Evolutionary conservation across 2,329 filamentous ascomycete genomes (phyloP).

Genomic region (Diaporthe sp.): DNA sequence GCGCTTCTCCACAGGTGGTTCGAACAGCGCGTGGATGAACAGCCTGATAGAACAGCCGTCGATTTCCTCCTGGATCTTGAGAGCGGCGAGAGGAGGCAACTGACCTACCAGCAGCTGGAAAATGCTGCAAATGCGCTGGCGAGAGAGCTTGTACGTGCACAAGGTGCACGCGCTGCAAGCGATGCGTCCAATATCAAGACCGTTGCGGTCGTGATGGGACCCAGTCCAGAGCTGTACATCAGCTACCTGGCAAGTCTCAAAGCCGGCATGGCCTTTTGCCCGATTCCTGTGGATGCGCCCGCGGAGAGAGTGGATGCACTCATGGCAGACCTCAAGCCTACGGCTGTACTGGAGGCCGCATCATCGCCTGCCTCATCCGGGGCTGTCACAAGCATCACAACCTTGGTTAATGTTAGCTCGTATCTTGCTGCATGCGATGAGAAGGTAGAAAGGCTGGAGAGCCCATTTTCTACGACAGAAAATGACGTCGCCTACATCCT

Average conservation of each 20-base stretch:
- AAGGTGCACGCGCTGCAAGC: constrained; percentile 9
- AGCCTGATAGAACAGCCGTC: constrained; percentile 21
- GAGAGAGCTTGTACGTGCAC: constrained; percentile 14
- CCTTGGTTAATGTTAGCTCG: neutral
- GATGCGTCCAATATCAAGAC: constrained; percentile 13
- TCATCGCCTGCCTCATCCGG: constrained; percentile 2
- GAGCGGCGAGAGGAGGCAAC: constrained; percentile 11
- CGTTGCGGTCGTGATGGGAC: constrained; percentile 42
- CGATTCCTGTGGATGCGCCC: constrained; percentile 52
- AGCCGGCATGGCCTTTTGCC: constrained; percentile 52
- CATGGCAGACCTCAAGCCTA: constrained; percentile 46
- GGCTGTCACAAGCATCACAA: constrained; percentile 28
- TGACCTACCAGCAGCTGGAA: constrained; percentile 30
- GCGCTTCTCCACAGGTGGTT: constrained; percentile 27
- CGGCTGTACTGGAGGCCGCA: constrained; percentile 42
- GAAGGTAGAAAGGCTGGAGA: constrained; percentile 24
- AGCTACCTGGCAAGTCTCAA: constrained; percentile 52
- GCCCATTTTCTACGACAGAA: neutral
- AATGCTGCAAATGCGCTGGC: constrained; percentile 28
- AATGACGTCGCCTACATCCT: constrained; percentile 48
- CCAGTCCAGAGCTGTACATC: constrained; percentile 52
- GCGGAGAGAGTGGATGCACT: constrained; percentile 45
- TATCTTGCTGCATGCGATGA: constrained; percentile 6
- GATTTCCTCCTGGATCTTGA: constrained; percentile 29
- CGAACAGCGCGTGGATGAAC: constrained; percentile 23